phyloP scores from a whole-genome alignment of 805 yeast genomes.

The Candida ovalis region DNA sequence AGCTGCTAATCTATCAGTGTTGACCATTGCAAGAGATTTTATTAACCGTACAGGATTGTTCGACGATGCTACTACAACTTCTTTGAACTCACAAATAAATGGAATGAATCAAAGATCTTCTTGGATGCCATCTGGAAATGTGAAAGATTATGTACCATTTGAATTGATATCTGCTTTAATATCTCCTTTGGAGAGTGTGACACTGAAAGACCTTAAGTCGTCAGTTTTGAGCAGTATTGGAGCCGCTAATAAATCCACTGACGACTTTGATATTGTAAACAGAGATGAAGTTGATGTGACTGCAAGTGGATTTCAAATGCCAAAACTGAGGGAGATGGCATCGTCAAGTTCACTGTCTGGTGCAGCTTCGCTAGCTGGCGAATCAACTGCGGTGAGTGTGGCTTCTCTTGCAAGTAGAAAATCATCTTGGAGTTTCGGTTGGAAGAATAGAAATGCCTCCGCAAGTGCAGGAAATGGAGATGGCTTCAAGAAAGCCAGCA shows the following conservation, averaged over 20 bases:
- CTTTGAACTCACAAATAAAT: too few species aligned
- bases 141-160: not conserved
- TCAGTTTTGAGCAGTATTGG: not conserved
- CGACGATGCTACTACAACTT: not conserved
- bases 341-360: not conserved
- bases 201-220: not conserved
- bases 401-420: constrained; percentile 11
- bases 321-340: not conserved
- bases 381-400: not conserved
- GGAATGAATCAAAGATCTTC: not conserved
- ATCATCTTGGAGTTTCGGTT: constrained; percentile 25
- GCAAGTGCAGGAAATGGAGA: not conserved
- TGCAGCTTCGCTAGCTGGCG: not conserved
- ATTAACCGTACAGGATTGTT: not conserved
- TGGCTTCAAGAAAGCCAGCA: not conserved
- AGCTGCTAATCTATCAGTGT: not conserved
- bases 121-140: not conserved
- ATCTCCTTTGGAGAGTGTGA: not conserved
- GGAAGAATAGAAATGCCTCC: constrained; percentile 20
- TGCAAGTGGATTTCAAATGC: not conserved
- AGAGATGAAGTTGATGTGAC: constrained; percentile 23
- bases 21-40: not conserved
- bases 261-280: constrained; percentile 47
- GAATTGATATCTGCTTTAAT: not conserved
- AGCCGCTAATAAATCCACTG: constrained; percentile 7